These are phyloP conservation scores for Heliamphora pulchella DNA, from an alignment of 179 eudicot species.

Conservation along the genomic window DNA sequence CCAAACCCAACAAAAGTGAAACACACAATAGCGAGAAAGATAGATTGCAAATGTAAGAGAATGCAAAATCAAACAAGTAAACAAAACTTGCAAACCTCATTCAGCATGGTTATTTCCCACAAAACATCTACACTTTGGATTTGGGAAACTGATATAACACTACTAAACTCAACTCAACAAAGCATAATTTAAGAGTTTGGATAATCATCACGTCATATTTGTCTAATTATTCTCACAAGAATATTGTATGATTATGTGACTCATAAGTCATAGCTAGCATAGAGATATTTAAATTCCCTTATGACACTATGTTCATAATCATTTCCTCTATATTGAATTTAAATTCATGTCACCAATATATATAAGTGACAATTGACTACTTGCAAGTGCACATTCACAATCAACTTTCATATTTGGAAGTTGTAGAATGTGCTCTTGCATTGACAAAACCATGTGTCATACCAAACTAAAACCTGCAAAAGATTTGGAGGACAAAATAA, in stretches of 20 bases:
- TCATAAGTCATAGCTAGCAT: background rate
- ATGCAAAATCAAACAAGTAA: background rate
- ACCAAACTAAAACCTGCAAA: too few relatives aligned
- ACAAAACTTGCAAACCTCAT: background rate
- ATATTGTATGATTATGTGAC: background rate
- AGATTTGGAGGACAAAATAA: too few relatives aligned
- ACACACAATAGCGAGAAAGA: constrained; percentile 6
- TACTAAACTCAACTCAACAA: background rate
- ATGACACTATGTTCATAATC: background rate
- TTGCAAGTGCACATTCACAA: too few relatives aligned
- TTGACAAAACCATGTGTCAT: too few relatives aligned
- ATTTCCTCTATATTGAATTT: too few relatives aligned
- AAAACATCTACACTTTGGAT: background rate
- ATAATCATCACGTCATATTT: background rate
- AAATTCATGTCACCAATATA: too few relatives aligned
- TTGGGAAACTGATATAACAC: background rate
- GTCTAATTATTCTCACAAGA: background rate
- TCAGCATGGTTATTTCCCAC: background rate
- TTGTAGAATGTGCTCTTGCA: too few relatives aligned
- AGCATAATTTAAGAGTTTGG: background rate
- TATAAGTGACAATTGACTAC: too few relatives aligned
- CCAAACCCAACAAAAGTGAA: background rate
- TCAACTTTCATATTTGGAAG: too few relatives aligned
- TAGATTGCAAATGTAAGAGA: too few relatives aligned
- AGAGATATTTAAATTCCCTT: background rate